These are phyloP conservation scores for Candida nonsorbophila DNA, from an alignment of 805 yeast species.

Conservation along the genomic window DNA sequence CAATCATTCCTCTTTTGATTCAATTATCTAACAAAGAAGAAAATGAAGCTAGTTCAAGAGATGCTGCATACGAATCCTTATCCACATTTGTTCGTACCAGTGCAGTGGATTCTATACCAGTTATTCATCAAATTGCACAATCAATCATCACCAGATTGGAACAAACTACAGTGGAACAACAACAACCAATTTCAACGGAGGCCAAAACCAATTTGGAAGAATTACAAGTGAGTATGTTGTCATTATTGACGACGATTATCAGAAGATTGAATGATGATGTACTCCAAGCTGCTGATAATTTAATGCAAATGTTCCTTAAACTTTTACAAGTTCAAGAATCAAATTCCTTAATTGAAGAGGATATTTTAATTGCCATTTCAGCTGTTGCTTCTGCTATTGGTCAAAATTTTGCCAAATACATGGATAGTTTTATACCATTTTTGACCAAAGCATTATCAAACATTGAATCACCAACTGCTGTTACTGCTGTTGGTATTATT, in stretches of 20 bases:
- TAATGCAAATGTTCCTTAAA: conserved; percentile 79
- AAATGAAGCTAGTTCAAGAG: conserved; percentile 83
- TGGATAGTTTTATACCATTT: conserved; percentile 80
- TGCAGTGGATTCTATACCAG: conserved; percentile 61
- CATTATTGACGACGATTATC: conserved; percentile 75
- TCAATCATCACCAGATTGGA: conserved; percentile 72
- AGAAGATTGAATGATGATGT: conserved; percentile 73
- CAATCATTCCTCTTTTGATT: conserved; percentile 64
- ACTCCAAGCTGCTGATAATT: conserved; percentile 63
- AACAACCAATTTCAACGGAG: conserved; percentile 59
- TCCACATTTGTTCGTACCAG: conserved; percentile 75
- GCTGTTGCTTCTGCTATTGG: conserved; percentile 84
- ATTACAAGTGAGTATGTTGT: conserved; percentile 75
- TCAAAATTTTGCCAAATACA: conserved; percentile 63
- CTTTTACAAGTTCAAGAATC: conserved; percentile 52
- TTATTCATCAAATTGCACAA: conserved; percentile 68
- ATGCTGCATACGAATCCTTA: conserved; percentile 95
- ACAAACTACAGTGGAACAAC: conserved; percentile 51
- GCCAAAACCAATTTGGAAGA: conserved; percentile 79
- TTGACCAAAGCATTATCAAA: conserved; percentile 74
- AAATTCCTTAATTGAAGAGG: conserved; percentile 86
- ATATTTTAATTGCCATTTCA: conserved; percentile 85
- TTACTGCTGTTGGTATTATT: conserved; percentile 89
- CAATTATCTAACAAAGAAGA: conserved; percentile 66
- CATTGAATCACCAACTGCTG: conserved; percentile 77